These are phyloP conservation scores for Quercus tomentella DNA, from an alignment of 331 rosid species.

Conservation along the genomic window DNA sequence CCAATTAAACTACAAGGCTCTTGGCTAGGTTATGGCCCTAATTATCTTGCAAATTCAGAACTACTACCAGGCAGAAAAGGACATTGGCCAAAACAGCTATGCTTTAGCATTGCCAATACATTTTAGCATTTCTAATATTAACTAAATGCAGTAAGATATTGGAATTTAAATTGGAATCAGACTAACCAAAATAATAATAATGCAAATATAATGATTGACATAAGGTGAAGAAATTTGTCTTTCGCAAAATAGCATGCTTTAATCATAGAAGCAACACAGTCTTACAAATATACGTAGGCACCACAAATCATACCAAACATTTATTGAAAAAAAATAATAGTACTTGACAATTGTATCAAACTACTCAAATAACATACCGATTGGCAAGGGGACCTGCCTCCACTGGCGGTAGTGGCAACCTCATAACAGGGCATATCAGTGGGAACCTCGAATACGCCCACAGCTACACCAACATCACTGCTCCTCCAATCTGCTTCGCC, in stretches of 20 bases:
- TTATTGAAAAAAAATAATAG: too few relatives aligned
- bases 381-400: too few relatives aligned
- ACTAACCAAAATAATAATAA: not conserved
- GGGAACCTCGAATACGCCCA: too few relatives aligned
- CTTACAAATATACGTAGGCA: too few relatives aligned
- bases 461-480: too few relatives aligned
- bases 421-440: too few relatives aligned
- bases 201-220: not conserved
- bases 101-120: not conserved
- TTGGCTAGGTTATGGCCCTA: not conserved
- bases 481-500: too few relatives aligned
- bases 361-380: too few relatives aligned
- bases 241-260: not conserved
- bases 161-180: not conserved
- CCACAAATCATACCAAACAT: too few relatives aligned
- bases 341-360: too few relatives aligned
- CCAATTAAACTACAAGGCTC: too few relatives aligned
- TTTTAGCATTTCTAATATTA: not conserved
- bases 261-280: not conserved
- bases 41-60: not conserved
- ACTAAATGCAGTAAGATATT: not conserved
- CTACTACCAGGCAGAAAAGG: not conserved
- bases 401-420: too few relatives aligned
- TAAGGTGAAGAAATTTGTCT: not conserved
- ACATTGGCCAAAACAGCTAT: not conserved